phyloP scores from a whole-genome alignment of 306 rosid genomes.

The Cicer bijugum region DNA sequence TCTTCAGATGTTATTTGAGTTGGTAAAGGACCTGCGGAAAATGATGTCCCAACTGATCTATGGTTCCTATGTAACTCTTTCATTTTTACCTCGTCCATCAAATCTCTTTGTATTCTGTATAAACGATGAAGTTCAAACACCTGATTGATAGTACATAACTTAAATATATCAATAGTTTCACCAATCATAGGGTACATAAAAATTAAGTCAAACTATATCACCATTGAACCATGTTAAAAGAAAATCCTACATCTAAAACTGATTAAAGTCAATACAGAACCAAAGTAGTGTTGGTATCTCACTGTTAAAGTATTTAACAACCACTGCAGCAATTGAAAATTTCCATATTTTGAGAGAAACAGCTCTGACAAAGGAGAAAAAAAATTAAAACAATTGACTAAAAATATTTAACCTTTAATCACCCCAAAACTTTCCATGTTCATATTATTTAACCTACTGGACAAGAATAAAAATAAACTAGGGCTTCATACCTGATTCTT shows the following conservation, averaged over 20 bases:
- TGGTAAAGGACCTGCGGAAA: conserved; percentile 64
- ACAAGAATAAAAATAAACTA: not conserved
- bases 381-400: conserved; percentile 20
- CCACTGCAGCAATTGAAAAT: conserved; percentile 30
- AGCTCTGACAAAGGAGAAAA: conserved; percentile 28
- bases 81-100: conserved; percentile 79
- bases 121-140: conserved; percentile 89
- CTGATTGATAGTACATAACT: conserved; percentile 53
- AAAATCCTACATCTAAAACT: conserved; percentile 15
- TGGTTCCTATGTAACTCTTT: conserved; percentile 62
- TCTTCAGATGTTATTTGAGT: conserved; percentile 69
- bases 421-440: conserved; percentile 10
- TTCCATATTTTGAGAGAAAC: conserved; percentile 13
- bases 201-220: conserved; percentile 20
- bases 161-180: conserved; percentile 43
- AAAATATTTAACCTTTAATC: not conserved
- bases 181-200: conserved; percentile 40
- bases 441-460: conserved; percentile 15
- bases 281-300: conserved; percentile 36
- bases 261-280: conserved; percentile 5
- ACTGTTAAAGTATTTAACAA: conserved; percentile 22
- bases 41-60: conserved; percentile 57
- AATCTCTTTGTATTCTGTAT: conserved; percentile 83
- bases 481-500: conserved; percentile 72
- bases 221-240: conserved; percentile 36